Conservation (phyloP, 257 asterid genomes). For the Solanum pennellii region DNA sequence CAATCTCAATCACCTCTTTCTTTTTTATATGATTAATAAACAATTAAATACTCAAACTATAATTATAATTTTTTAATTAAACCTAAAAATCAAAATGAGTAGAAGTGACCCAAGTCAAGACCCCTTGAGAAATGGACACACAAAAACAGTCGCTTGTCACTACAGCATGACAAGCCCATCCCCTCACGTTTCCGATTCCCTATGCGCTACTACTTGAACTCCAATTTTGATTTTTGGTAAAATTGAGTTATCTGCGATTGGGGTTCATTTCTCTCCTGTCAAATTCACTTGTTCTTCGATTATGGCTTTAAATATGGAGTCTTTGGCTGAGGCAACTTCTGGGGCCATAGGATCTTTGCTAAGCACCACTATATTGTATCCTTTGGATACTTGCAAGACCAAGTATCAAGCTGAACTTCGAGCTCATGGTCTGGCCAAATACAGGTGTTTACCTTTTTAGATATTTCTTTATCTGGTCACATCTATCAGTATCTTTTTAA, state of each 20-base stretch:
- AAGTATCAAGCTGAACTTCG: constrained; percentile 91
- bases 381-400: constrained; percentile 90
- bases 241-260: background rate
- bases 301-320: constrained; percentile 45
- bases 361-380: constrained; percentile 83
- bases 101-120: background rate
- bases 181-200: constrained; percentile 4
- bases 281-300: background rate
- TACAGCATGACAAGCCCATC: background rate
- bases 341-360: constrained; percentile 89
- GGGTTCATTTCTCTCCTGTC: background rate
- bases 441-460: constrained; percentile 37
- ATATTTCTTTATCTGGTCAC: background rate
- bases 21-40: too few relatives aligned
- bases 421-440: constrained; percentile 53
- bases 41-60: too few relatives aligned
- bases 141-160: background rate
- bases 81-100: background rate
- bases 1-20: background rate
- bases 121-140: background rate
- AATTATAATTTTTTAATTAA: too few relatives aligned
- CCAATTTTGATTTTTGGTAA: background rate
- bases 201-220: background rate
- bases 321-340: constrained; percentile 76
- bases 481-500: background rate